Percentiles rank a stretch among this genome's conserved stretches.
phyloP scores from a whole-genome alignment of 2,329 filamentous ascomycete species.

The Acephala macrosclerotiorum region DNA sequence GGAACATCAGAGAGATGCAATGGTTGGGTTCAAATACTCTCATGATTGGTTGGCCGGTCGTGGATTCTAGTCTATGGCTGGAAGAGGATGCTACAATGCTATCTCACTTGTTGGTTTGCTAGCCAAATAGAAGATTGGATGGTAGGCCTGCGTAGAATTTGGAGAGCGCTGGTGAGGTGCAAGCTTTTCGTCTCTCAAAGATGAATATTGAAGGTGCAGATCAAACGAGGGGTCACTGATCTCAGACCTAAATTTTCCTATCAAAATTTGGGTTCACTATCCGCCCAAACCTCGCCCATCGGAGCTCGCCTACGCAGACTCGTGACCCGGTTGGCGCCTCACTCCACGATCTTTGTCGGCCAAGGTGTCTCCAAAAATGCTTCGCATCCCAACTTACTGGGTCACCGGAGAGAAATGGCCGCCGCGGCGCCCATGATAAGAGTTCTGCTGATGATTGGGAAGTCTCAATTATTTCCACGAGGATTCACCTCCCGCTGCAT shows the following conservation, averaged over 20 bases:
- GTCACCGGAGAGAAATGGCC: neutral
- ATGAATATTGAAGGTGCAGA: neutral
- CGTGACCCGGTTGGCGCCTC: neutral
- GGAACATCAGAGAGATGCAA: conserved; percentile 25
- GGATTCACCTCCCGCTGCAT: neutral
- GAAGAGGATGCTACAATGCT: too few relatives aligned
- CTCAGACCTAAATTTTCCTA: conserved; percentile 1
- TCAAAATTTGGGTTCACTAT: neutral
- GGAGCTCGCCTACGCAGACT: neutral
- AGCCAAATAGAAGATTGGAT: too few relatives aligned
- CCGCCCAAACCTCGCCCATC: neutral
- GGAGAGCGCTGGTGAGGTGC: too few relatives aligned
- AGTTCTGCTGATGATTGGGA: neutral
- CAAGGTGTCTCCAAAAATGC: neutral
- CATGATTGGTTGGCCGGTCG: conserved; percentile 24
- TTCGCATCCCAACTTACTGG: neutral
- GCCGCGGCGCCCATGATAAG: conserved; percentile 9
- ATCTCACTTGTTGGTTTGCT: too few relatives aligned
- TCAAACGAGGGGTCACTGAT: neutral
- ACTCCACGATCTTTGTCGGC: neutral
- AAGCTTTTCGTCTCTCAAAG: too few relatives aligned
- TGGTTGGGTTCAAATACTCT: conserved; percentile 22
- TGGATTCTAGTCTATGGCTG: conserved; percentile 19
- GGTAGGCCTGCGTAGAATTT: too few relatives aligned
- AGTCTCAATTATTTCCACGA: neutral